Percentiles rank a stretch among this genome's conserved stretches.
Conservation (phyloP, 2,329 filamentous ascomycete genomes). For the Beauveria scarabaeidicola region DNA sequence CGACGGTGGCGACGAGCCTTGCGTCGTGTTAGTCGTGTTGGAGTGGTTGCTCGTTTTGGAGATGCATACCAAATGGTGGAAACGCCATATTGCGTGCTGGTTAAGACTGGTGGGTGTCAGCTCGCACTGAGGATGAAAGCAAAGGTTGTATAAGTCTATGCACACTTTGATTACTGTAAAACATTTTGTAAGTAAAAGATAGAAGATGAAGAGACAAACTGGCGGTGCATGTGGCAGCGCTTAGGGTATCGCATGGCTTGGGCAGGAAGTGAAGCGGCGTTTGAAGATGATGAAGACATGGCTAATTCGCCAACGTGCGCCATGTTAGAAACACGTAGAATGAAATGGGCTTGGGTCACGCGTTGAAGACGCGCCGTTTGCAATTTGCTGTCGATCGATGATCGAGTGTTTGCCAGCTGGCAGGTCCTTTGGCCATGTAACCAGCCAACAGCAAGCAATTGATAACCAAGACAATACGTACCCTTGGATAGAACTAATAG, state of each 20-base stretch:
- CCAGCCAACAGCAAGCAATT: background rate
- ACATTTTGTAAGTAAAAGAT: constrained; percentile 50
- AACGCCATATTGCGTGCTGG: constrained; percentile 79
- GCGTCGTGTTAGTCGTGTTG: constrained; percentile 10
- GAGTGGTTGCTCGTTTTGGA: background rate
- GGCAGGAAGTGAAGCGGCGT: background rate
- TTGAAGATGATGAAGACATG: background rate
- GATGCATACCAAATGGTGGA: constrained; percentile 80
- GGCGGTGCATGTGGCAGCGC: background rate
- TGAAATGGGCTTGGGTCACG: background rate
- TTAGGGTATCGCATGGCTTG: background rate
- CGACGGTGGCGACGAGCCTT: constrained; percentile 88
- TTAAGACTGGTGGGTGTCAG: constrained; percentile 54
- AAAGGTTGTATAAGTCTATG: constrained; percentile 8
- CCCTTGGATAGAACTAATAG: too few species aligned
- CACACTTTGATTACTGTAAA: constrained; percentile 91
- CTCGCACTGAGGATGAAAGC: too few species aligned
- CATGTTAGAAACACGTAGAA: background rate
- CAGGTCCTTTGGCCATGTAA: background rate
- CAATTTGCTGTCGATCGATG: background rate
- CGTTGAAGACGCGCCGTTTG: constrained; percentile 9
- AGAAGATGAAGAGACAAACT: background rate
- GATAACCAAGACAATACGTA: background rate
- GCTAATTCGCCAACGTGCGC: background rate
- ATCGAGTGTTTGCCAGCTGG: constrained; percentile 3